phyloP scores from a whole-genome alignment of 2,329 filamentous ascomycete genomes.

The Aspergillus sp. region DNA sequence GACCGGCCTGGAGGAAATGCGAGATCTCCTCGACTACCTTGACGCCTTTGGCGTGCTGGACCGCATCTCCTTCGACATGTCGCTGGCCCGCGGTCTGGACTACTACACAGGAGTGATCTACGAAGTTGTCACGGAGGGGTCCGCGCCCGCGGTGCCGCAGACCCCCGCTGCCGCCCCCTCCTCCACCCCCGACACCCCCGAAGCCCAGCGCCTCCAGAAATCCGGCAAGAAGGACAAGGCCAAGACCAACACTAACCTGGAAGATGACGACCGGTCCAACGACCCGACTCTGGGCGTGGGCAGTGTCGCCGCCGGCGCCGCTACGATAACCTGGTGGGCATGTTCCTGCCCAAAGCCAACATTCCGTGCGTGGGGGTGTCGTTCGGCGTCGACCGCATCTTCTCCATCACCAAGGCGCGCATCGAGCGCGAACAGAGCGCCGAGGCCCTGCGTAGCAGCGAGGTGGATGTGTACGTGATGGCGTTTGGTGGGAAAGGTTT shows the following conservation, averaged over 20 bases:
- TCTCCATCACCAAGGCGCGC: constrained; percentile 77
- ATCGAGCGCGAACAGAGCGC: constrained; percentile 53
- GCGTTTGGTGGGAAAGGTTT: constrained; percentile 84
- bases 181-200: constrained; percentile 27
- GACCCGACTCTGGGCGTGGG: constrained; percentile 78
- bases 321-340: constrained; percentile 87
- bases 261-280: constrained; percentile 62
- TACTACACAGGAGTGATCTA: constrained; percentile 90
- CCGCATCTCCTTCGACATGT: constrained; percentile 79
- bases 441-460: constrained; percentile 55
- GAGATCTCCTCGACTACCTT: constrained; percentile 71
- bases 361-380: constrained; percentile 89
- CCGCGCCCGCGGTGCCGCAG: constrained; percentile 46
- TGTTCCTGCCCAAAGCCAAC: constrained; percentile 78
- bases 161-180: not conserved
- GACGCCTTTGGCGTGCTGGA: constrained; percentile 65
- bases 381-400: constrained; percentile 92
- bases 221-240: constrained; percentile 39
- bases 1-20: constrained; percentile 72
- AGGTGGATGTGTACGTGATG: constrained; percentile 91
- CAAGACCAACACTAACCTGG: constrained; percentile 41
- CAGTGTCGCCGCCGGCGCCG: constrained; percentile 79
- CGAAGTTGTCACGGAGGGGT: constrained; percentile 77
- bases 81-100: constrained; percentile 81
- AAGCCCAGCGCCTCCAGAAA: constrained; percentile 26